Base-by-base conservation (phyloP, 805 yeast species). In the Candida stauntonica region DNA sequence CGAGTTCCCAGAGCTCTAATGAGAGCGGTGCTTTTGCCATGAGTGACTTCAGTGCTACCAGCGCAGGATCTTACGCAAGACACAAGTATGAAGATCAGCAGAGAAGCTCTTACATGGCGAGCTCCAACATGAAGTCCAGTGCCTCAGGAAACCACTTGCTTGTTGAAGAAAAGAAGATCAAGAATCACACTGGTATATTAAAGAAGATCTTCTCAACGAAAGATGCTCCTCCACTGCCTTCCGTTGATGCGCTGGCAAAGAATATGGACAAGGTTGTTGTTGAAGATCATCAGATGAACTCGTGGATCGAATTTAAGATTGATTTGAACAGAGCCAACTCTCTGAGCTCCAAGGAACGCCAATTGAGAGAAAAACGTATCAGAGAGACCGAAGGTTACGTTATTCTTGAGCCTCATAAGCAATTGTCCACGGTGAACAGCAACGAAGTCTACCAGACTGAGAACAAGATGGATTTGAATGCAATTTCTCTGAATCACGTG, bases 1-100 rank as follows among this genome's bases (percentile, higher is more conserved):
- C 73, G 2, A 69, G 67, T 38, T 80, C 88, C 1, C 48, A 55
- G 18, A 52, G 63, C 13, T 66, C 68, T 13, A 59, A 63, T 38
- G 62, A 59, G 28, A 63, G 70, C n/a, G n/a, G n/a, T 36, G 61
- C 70, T 20, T 67, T 75, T 3, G 54, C 67, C 8, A 58, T 70
- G 61, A 70, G 75, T 26, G 93, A 85, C 57, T 72, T 84, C 45
- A 83, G 93, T 63, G 95, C 95, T 5, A 84, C 95, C 0, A 81
- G 93, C 46, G 95, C 95, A 1, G 95, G 94, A 0, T 84, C 94
- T 21, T 78, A 79, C 42, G 78, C 80, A 32, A 73, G 95, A 53
- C 94, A 86, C 57, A 81, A 73, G 50, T 68, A 66, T 54, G 79
- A 79, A 26, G 63, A 62, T 39, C 44, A 41, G 12, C 44, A 46